Base-by-base conservation (phyloP, 768 basidiomycete species). In the Sutorius australiensis region DNA sequence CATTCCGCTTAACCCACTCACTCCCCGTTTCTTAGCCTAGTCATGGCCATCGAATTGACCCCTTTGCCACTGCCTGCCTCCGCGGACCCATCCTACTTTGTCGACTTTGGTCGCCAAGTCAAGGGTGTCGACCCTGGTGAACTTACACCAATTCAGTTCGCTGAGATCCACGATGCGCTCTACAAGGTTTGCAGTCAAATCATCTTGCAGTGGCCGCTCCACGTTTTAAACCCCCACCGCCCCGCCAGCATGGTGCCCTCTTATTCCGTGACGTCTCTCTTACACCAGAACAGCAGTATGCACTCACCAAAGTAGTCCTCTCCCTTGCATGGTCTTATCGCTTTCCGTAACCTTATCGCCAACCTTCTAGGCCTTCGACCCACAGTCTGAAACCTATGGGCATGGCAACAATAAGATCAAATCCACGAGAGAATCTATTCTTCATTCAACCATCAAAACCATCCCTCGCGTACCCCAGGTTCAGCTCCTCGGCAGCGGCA, bases 351-450 rank as follows among this genome's bases (percentile, higher is more conserved):
- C 31, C 46, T 50, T 24, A 51, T 45, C 40, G 46, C 60, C 47
- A 55, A 54, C 53, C 27, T n/a, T 19, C 13, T 33, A 92, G 91
- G 86, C 86, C 0, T 94, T 94, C 66, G 92, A 94, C 66, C 82
- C 80, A 2, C 48, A 70, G 0, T 71, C 77, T 27, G 75, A 81
- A 52, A 67, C 70, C 59, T 93, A 94, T 61, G 92, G 92, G 0
- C 92, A 94, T 62, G 90, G 92, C 2, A 92, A 92, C 70, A 90
- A 91, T 75, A 90, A 91, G 76, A 91, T 87, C 0, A 80, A 84
- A 50, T 72, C 74, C 40, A 83, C 84, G 19, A 80, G 77, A 61
- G 86, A 86, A 63, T 92, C 91, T 4, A 87, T 94, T 61, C 81
- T 93, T 13, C 90, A 92, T 64, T 89, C 91, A 0, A 89, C 93